Conservation (phyloP, 2,329 filamentous ascomycete genomes). For the Metarhizium guizhouense region DNA sequence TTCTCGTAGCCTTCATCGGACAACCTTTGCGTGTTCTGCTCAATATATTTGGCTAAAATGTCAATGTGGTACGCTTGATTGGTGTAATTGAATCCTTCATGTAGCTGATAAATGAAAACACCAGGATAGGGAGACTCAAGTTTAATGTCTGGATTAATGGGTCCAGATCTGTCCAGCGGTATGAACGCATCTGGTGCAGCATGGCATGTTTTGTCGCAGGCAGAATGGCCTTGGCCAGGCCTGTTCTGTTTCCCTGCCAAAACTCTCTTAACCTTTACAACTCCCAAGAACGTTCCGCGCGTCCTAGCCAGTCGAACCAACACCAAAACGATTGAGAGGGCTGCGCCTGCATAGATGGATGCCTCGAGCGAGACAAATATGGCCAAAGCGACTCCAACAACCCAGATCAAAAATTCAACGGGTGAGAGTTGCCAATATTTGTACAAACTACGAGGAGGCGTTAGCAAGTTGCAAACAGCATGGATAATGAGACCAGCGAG, state of each 20-base stretch:
- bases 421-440: slow-evolving; percentile 72
- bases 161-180: slow-evolving; percentile 30
- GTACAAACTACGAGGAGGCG: slow-evolving; percentile 63
- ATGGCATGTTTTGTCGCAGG: background rate
- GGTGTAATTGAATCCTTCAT: slow-evolving; percentile 42
- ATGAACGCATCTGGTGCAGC: slow-evolving; percentile 28
- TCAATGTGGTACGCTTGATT: slow-evolving; percentile 41
- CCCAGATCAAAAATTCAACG: slow-evolving; percentile 65
- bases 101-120: slow-evolving; percentile 43
- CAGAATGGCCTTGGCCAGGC: background rate
- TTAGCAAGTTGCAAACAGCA: slow-evolving; percentile 69
- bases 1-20: slow-evolving; percentile 26
- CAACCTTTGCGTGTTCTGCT: slow-evolving; percentile 30
- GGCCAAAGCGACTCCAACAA: slow-evolving; percentile 57
- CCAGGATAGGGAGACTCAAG: slow-evolving; percentile 37
- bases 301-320: slow-evolving; percentile 37
- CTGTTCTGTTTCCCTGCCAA: background rate
- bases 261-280: slow-evolving; percentile 17
- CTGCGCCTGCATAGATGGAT: slow-evolving; percentile 40
- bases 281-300: slow-evolving; percentile 37
- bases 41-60: slow-evolving; percentile 28
- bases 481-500: slow-evolving; percentile 75
- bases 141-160: slow-evolving; percentile 34
- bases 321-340: slow-evolving; percentile 31
- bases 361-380: slow-evolving; percentile 41